These are phyloP conservation scores for Teratosphaeria zuluensis DNA, from an alignment of 2,329 filamentous ascomycete species.

Conservation along the genomic window DNA sequence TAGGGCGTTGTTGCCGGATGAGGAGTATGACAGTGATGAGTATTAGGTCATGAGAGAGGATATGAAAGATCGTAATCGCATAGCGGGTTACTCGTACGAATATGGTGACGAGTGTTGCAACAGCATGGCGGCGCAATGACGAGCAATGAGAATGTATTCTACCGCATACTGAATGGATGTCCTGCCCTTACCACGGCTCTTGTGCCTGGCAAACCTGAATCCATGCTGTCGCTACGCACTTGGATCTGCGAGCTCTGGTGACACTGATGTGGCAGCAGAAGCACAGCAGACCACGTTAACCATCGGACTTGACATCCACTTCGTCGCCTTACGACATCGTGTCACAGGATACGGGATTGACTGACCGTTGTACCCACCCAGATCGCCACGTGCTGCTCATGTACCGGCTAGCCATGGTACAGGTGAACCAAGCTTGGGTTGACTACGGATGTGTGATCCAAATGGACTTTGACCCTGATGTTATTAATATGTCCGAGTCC, in stretches of 20 bases:
- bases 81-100: neutral
- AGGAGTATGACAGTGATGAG: slow-evolving; percentile 68
- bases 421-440: slow-evolving; percentile 10
- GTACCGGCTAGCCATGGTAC: slow-evolving; percentile 28
- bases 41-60: slow-evolving; percentile 12
- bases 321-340: slow-evolving; percentile 11
- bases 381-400: slow-evolving; percentile 31
- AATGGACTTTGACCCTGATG: too few species aligned
- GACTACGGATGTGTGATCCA: too few species aligned
- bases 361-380: slow-evolving; percentile 13
- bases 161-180: neutral
- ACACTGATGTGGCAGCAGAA: too few species aligned
- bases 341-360: slow-evolving; percentile 31
- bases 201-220: neutral
- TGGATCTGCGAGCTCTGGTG: too few species aligned
- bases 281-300: neutral
- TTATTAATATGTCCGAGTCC: too few species aligned
- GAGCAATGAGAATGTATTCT: neutral
- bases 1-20: slow-evolving; percentile 65
- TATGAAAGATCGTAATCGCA: neutral
- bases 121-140: neutral
- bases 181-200: neutral
- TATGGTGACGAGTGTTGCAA: neutral
- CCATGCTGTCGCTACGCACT: neutral
- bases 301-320: neutral